Evolutionary conservation across 1,284 basidiomycete species (phyloP), one percentile per base, ranked within the genome.

Genomic region (Ganoderma sp.): DNA sequence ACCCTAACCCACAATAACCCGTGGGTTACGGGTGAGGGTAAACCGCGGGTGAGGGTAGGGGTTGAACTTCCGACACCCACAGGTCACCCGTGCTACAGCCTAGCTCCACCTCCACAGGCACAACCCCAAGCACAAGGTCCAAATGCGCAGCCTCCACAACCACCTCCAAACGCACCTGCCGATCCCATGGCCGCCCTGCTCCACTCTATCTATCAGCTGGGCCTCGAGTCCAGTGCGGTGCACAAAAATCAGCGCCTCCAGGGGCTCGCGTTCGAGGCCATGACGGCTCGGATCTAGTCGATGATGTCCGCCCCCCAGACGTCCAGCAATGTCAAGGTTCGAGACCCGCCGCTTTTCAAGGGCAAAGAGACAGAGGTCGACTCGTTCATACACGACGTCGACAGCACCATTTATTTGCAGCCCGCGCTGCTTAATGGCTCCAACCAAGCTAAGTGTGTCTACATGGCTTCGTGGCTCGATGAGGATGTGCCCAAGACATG

Each of bases 351-450:
- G 19, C 37, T 37, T n/a, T 61, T 28, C 61, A 62, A 41, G 50
- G 34, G 48, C 34, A 63, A 42, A 25, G 66, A 14, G 45, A 52
- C 37, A 2, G 58, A 60, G n/a, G 19, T 60, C 39, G 37, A 60
- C 14, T 15, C 17, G 19, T 60, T 60, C 41, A 2, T 60, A 15
- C 34, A 42, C 19, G n/a, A 41, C 34, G 19, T 60, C 39, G 58
- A 60, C 10, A 60, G 37, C 19, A n/a, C 37, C 22, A 60, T 60
- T 3, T 41, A 37, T 4, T 14, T 60, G 17, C 34, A 39, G 58
- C 17, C n/a, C 19, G 17, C 17, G 5, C n/a, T 60, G 34, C 19
- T n/a, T 0, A 41, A 41, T 60, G 58, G 39, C 58, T 25, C 17
- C 2, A 2, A 41, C 34, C 39, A 41, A 60, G 39, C n/a, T 1